These are phyloP conservation scores for Linderniella brevidens DNA, from an alignment of 257 asterid species.

Conservation along the genomic window DNA sequence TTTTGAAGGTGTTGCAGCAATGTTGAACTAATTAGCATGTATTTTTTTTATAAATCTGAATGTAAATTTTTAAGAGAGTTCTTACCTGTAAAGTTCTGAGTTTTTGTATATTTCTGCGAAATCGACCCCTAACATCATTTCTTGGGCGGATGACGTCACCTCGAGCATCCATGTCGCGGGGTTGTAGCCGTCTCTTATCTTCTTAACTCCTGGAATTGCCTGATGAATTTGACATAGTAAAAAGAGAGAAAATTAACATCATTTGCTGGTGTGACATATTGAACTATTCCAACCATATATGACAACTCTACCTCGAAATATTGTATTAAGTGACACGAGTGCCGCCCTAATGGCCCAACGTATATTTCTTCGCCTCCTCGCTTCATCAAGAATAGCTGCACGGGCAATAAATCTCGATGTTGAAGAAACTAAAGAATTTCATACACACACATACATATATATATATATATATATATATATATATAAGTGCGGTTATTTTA, in stretches of 20 bases:
- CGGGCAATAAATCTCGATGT: neutral
- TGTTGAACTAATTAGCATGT: neutral
- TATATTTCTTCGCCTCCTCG: slow-evolving; percentile 57
- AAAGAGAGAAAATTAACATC: neutral
- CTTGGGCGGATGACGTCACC: slow-evolving; percentile 27
- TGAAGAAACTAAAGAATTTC: too few species aligned
- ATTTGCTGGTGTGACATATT: too few species aligned
- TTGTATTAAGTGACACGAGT: slow-evolving; percentile 24
- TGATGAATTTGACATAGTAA: too few species aligned
- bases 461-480: neutral
- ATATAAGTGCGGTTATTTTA: neutral
- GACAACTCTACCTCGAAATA: slow-evolving; percentile 27
- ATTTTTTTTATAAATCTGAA: neutral
- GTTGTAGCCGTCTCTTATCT: slow-evolving; percentile 26
- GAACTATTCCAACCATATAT: too few species aligned
- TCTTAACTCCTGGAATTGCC: slow-evolving; percentile 27
- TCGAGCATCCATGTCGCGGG: slow-evolving; percentile 61
- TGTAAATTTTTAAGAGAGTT: neutral
- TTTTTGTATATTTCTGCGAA: slow-evolving; percentile 25
- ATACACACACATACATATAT: too few species aligned
- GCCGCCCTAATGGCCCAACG: slow-evolving; percentile 37
- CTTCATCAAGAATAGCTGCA: slow-evolving; percentile 38
- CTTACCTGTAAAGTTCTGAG: slow-evolving; percentile 30
- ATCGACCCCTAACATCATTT: slow-evolving; percentile 23
- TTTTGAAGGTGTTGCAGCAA: too few species aligned